Evolutionary conservation across 2,329 filamentous ascomycete genomes (phyloP), one percentile per base, ranked within the genome.

Genomic region (Trichoderma sp.): DNA sequence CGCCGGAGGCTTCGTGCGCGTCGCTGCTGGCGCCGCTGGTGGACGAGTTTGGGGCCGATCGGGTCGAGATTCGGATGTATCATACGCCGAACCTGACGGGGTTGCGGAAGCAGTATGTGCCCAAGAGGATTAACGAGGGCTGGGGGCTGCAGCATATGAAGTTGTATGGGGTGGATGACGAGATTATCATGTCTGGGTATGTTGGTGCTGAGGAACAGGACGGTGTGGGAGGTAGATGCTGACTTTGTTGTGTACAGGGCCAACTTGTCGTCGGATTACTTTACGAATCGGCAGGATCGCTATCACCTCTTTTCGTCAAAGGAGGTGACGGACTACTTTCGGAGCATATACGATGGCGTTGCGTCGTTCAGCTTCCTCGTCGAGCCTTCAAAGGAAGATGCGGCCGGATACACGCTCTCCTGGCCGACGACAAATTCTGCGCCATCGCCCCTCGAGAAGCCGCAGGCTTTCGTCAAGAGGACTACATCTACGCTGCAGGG

Each of bases 81-180:
- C 95, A 99, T 77, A 99, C 95, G 0, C 95, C 95, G 0, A 99
- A 99, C 73, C 79, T 99, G 68, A 96, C 91, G 3, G 95, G 95
- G 0, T 71, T 96, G 65, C 86, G 89, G 58, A 98, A 98, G 78
- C 88, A 88, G 72, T 82, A 91, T 69, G 86, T 98, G 2, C 95
- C 95, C 0, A 91, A 87, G 74, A 85, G 95, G 21, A 94, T 99
- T 75, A 99, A 99, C 71, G 95, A 99, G 78, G 95, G 95, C 19
- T 99, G 95, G 95, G 95, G 95, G 1, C 79, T 99, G 67, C 95
- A 99, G 75, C 95, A 99, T 74, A 99, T 99, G 94, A 99, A 99
- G 82, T 82, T 99, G 0, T 99, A 99, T 71, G 95, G 95, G 0
- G 81, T 97, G 24, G 95, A 99, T 72, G 93, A 99, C 73, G 93